phyloP scores from a whole-genome alignment of 164 flowering plant genomes.

The Vitis labrusca region DNA sequence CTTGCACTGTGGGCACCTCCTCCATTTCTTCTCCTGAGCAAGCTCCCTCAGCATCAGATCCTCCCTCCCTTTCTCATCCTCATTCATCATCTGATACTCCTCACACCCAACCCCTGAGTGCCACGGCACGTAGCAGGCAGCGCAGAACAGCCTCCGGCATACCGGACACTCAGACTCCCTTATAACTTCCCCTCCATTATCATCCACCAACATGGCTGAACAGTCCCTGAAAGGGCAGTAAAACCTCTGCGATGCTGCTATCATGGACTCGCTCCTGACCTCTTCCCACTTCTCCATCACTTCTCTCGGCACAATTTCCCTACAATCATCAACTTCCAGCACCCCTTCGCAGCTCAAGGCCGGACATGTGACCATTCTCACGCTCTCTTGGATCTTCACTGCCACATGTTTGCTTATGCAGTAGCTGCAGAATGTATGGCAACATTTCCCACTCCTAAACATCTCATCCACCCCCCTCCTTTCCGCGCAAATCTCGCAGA shows the following conservation, averaged over 20 bases:
- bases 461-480: conserved; percentile 1
- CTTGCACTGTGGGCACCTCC: conserved; percentile 32
- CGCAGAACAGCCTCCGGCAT: conserved; percentile 45
- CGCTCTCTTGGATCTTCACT: conserved; percentile 23
- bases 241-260: conserved; percentile 13
- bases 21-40: conserved; percentile 30
- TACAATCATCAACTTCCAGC: conserved; percentile 25
- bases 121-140: conserved; percentile 40
- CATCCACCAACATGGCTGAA: conserved; percentile 24
- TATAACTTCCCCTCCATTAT: conserved; percentile 12
- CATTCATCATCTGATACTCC: conserved; percentile 17
- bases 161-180: conserved; percentile 32
- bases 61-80: conserved; percentile 27
- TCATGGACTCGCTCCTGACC: conserved; percentile 22
- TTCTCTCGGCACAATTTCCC: conserved; percentile 16
- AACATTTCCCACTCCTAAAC: conserved; percentile 20
- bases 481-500: conserved; percentile 30
- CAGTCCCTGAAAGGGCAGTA: conserved; percentile 39
- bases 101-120: conserved; percentile 30
- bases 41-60: conserved; percentile 31
- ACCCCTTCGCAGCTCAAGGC: conserved; percentile 14
- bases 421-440: conserved; percentile 30
- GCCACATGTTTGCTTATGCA: conserved; percentile 29
- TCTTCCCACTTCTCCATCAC: conserved; percentile 35
- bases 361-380: conserved; percentile 24